Evolutionary conservation across 805 yeast species (phyloP).

Genomic region (Ogataea ganodermae): DNA sequence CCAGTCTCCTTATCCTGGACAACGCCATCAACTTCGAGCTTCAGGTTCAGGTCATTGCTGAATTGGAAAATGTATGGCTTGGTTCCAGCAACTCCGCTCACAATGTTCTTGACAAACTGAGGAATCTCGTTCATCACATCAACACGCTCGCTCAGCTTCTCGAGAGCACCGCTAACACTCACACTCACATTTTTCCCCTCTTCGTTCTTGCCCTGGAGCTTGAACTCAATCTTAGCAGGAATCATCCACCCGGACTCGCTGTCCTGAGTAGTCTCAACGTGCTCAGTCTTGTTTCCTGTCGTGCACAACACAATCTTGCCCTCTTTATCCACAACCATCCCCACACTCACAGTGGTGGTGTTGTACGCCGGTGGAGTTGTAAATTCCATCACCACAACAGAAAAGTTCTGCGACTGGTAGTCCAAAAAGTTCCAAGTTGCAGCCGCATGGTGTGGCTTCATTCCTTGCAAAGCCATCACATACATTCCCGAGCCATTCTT

Average conservation of each 20-base stretch:
- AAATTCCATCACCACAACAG: conserved; percentile 91
- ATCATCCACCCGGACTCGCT: conserved; percentile 91
- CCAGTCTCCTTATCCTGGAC: conserved; percentile 55
- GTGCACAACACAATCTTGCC: conserved; percentile 64
- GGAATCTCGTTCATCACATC: conserved; percentile 99
- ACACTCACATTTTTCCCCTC: conserved; percentile 44
- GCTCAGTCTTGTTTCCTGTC: conserved; percentile 63
- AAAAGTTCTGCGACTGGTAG: conserved; percentile 73
- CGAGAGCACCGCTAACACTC: conserved; percentile 60
- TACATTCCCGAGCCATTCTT: conserved; percentile 64
- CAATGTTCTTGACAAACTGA: conserved; percentile 87
- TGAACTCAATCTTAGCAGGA: conserved; percentile 68
- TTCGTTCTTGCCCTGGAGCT: conserved; percentile 43
- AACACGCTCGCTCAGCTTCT: conserved; percentile 76
- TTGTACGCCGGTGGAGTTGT: conserved; percentile 92
- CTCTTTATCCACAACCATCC: conserved; percentile 66
- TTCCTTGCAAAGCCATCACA: conserved; percentile 96
- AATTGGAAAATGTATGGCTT: conserved; percentile 96
- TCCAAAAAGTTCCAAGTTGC: conserved; percentile 93
- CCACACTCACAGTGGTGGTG: conserved; percentile 75
- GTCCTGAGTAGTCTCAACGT: conserved; percentile 57
- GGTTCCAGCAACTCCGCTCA: conserved; percentile 92
- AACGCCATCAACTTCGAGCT: conserved; percentile 41
- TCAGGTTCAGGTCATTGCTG: conserved; percentile 56
- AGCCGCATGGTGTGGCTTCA: conserved; percentile 99